Conservation (phyloP, 768 basidiomycete genomes). For the Russula compacta region DNA sequence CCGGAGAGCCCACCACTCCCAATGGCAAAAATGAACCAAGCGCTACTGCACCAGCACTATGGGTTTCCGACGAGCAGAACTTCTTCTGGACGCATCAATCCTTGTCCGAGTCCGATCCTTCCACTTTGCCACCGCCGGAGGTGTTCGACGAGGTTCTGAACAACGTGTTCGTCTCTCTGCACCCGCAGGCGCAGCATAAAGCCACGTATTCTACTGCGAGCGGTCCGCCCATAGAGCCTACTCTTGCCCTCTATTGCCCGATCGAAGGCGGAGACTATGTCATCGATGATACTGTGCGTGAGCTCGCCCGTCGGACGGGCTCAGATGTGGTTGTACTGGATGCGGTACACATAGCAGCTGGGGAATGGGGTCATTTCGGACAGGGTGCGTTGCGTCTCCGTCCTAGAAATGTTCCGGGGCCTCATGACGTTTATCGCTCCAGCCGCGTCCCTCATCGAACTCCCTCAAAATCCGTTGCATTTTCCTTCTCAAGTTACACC, state of each 20-base stretch:
- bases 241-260: conserved; percentile 79
- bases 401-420: background rate
- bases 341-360: conserved; percentile 73
- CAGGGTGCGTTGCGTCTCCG: conserved; percentile 39
- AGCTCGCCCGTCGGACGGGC: conserved; percentile 61
- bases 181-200: conserved; percentile 73
- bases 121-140: conserved; percentile 57
- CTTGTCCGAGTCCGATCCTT: conserved; percentile 25
- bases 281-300: conserved; percentile 68
- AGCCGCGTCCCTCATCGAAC: conserved; percentile 63
- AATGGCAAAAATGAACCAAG: conserved; percentile 19
- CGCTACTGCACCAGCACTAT: conserved; percentile 29
- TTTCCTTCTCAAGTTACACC: conserved; percentile 32
- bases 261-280: conserved; percentile 83
- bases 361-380: conserved; percentile 82
- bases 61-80: conserved; percentile 43
- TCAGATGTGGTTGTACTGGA: conserved; percentile 84
- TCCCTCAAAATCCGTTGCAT: conserved; percentile 72
- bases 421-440: background rate
- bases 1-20: conserved; percentile 10
- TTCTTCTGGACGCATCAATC: conserved; percentile 57
- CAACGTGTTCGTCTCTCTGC: conserved; percentile 66
- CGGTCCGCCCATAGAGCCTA: conserved; percentile 61
- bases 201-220: conserved; percentile 49
- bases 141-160: conserved; percentile 69